Evolutionary conservation across 139 green algal species (phyloP), one percentile per base, ranked within the genome.

Genomic region (Chlamydomonas schloesseri): DNA sequence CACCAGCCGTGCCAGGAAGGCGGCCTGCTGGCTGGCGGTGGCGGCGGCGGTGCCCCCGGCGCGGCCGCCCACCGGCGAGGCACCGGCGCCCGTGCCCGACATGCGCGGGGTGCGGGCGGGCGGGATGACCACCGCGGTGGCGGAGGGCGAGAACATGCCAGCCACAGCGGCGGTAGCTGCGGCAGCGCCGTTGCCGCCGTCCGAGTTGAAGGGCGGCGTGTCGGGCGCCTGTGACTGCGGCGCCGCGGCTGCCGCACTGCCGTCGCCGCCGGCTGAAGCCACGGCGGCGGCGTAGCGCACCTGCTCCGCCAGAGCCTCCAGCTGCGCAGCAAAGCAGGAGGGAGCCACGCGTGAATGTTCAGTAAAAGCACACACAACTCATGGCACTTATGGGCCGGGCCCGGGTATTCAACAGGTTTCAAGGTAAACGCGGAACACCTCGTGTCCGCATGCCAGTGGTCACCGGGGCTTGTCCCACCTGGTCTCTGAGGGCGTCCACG

Each of bases 1-100:
- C 37, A 91, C 65, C 53, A 91, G 82, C 57, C 69, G 74, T 0
- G 78, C 81, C 57, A 91, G 75, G 73, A 91, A 88, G 3, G 79
- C 50, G 0, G 64, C 68, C 31, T 85, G 79, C 33, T 85, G 65
- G 46, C 47, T 47, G 42, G 23, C 57, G 9, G 23, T 20, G 64
- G 24, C 64, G 78, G 42, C n/a, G 34, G 64, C 34, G 18, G 6
- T 20, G 62, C 17, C 62, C 4, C 3, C 24, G 64, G 64, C 34
- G 64, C 64, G n/a, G 64, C 29, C n/a, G 64, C 29, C 29, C 13
- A 71, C 64, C 8, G 64, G 64, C 20, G 79, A 85, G 4, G 67
- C 50, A 23, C 11, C 46, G 11, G 26, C 18, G 18, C 33, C 46
- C 11, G 46, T 78, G 13, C 28, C 28, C 13, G 71, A 64, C 28